Evolutionary conservation across 1,284 basidiomycete species (phyloP).

Genomic region (Papiliotrema flavescens): DNA sequence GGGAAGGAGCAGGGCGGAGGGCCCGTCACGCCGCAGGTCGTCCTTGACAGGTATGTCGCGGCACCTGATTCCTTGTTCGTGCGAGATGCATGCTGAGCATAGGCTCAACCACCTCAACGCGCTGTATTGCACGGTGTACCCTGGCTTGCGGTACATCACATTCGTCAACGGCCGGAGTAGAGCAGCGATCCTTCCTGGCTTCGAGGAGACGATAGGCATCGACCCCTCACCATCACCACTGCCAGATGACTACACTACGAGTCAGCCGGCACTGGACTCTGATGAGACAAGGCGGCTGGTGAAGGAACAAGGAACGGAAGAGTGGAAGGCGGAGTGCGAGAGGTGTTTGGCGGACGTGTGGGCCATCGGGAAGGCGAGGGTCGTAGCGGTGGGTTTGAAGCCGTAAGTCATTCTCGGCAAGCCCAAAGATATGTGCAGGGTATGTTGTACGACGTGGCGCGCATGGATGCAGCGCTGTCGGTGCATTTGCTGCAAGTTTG

Average conservation of each 20-base stretch:
- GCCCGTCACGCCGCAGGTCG: slow-evolving; percentile 30
- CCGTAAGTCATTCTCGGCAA: too few relatives aligned
- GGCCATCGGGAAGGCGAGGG: slow-evolving; percentile 65
- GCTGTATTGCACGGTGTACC: slow-evolving; percentile 69
- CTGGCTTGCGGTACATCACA: slow-evolving; percentile 77
- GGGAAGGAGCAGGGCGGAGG: slow-evolving; percentile 66
- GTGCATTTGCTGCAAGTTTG: too few relatives aligned
- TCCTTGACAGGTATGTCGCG: slow-evolving; percentile 36
- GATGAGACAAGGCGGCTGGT: slow-evolving; percentile 34
- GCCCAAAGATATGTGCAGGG: too few relatives aligned
- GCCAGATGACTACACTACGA: slow-evolving; percentile 21
- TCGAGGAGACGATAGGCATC: slow-evolving; percentile 62
- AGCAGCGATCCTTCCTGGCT: slow-evolving; percentile 67
- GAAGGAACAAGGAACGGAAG: slow-evolving; percentile 18
- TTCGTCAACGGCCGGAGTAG: slow-evolving; percentile 82
- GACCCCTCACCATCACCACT: slow-evolving; percentile 24
- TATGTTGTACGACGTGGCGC: too few relatives aligned
- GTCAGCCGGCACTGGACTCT: slow-evolving; percentile 51
- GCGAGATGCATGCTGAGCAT: background rate
- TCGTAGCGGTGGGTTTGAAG: slow-evolving; percentile 31
- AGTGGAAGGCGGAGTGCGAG: slow-evolving; percentile 63
- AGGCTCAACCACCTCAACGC: slow-evolving; percentile 62
- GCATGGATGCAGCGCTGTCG: too few relatives aligned
- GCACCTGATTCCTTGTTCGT: background rate
- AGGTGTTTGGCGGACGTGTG: slow-evolving; percentile 72